These are phyloP conservation scores for Tephrocybe sp. DNA, from an alignment of 768 basidiomycete genomes.

Conservation along the genomic window DNA sequence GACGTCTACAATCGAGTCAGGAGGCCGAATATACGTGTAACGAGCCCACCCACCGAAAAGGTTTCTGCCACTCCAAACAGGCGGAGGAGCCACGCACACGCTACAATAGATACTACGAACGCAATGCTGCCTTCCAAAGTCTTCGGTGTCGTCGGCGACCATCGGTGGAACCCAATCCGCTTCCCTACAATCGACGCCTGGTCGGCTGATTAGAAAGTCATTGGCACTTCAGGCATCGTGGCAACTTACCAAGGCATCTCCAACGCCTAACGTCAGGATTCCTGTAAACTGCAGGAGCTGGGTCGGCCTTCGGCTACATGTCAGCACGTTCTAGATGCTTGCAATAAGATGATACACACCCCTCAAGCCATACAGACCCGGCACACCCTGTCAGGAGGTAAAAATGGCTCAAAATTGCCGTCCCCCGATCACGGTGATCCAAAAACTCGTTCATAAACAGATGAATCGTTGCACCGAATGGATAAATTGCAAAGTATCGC, in stretches of 20 bases:
- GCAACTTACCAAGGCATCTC: slow-evolving; percentile 82
- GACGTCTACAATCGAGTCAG: slow-evolving; percentile 44
- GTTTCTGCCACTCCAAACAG: slow-evolving; percentile 64
- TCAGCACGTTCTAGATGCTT: not conserved
- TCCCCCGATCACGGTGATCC: slow-evolving; percentile 92
- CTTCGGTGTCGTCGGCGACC: slow-evolving; percentile 84
- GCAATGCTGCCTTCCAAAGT: slow-evolving; percentile 91
- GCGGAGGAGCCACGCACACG: slow-evolving; percentile 70
- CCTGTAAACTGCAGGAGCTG: slow-evolving; percentile 71
- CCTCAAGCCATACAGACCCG: slow-evolving; percentile 92
- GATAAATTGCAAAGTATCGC: slow-evolving; percentile 97
- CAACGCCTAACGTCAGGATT: slow-evolving; percentile 85
- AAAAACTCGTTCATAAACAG: slow-evolving; percentile 97
- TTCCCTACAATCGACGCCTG: slow-evolving; percentile 94
- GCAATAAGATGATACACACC: slow-evolving; percentile 47
- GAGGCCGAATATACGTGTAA: not conserved
- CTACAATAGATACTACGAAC: slow-evolving; percentile 70
- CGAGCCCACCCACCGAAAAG: slow-evolving; percentile 69
- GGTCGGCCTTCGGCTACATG: slow-evolving; percentile 35
- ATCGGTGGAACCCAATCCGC: slow-evolving; percentile 74
- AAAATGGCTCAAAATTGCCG: slow-evolving; percentile 96
- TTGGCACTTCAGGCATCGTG: not conserved
- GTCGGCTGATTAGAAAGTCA: not conserved
- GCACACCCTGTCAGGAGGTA: slow-evolving; percentile 96
- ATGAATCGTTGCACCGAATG: slow-evolving; percentile 90